Base-by-base conservation (phyloP, 2,329 filamentous ascomycete species). In the Escovopsis sp. region DNA sequence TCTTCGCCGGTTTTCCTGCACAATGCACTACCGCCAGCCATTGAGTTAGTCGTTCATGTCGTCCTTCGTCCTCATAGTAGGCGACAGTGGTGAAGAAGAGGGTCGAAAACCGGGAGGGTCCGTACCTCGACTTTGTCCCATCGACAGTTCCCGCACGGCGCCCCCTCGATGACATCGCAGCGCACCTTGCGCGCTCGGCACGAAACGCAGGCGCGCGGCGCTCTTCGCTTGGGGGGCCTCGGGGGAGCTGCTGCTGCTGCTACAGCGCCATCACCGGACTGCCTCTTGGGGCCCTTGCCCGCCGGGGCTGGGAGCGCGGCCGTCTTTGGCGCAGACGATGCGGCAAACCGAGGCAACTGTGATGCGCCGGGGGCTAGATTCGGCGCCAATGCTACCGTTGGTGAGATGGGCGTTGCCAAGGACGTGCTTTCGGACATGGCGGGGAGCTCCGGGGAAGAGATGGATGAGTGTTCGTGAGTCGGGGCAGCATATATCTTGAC, bases 151-250 rank as follows among this genome's bases (percentile, higher is more conserved):
- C 84, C 87, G 60, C 86, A 94, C 1, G 86, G 86, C 35, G 81
- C 81, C 39, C 82, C 81, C 60, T 94, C 86, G 45, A 91, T 86
- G 43, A 94, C 87, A 65, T 95, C 88, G 66, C 88, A 95, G 43
- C 88, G 77, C 35, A 95, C 88, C 60, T 95, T 95, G 56, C 88
- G 79, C 43, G 83, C 79, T 53, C 88, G 76, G 63, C 88, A 94
- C 52, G 82, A 86, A 47, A 86, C 84, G 59, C 88, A 95, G 14
- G 88, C 88, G 52, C 89, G 84, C 9, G 87, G 86, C n/a, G 88
- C 87, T 56, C 88, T 76, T 54, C 87, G 74, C 64, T 94, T 95
- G 41, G 65, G 74, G 47, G 69, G 54, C 56, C 76, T 77, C 45
- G 62, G 57, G 10, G 61, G 54, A 11, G 53, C 53, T 15, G 55